phyloP scores from a whole-genome alignment of 1,139 yeast genomes.

The Spathaspora sp. region DNA sequence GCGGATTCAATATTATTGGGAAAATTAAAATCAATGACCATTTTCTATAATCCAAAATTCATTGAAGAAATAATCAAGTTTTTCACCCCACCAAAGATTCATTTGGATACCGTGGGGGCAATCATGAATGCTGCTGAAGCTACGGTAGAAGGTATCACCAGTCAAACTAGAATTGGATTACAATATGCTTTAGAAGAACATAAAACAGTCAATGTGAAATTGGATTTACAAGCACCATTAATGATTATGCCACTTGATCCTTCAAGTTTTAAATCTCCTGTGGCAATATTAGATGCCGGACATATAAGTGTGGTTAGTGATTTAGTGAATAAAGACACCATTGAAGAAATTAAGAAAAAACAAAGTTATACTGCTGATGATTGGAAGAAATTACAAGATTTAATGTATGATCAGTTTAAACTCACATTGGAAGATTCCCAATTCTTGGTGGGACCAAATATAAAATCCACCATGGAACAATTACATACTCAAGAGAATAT shows the following conservation, averaged over 20 bases:
- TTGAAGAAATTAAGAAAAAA: slow-evolving; percentile 70
- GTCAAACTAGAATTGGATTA: slow-evolving; percentile 88
- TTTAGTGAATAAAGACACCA: slow-evolving; percentile 67
- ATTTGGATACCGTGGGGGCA: slow-evolving; percentile 86
- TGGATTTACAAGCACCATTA: slow-evolving; percentile 92
- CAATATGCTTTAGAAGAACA: slow-evolving; percentile 94
- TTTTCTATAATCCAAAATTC: slow-evolving; percentile 81
- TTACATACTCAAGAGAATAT: slow-evolving; percentile 48
- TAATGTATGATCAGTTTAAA: slow-evolving; percentile 88
- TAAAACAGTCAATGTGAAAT: slow-evolving; percentile 78
- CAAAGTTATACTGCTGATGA: slow-evolving; percentile 70
- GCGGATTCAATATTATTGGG: slow-evolving; percentile 80
- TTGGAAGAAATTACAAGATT: slow-evolving; percentile 65
- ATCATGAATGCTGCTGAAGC: slow-evolving; percentile 95
- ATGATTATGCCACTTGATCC: slow-evolving; percentile 88
- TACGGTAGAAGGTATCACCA: slow-evolving; percentile 85
- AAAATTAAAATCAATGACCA: slow-evolving; percentile 81
- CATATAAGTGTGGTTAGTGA: slow-evolving; percentile 85
- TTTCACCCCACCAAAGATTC: slow-evolving; percentile 84
- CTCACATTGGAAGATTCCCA: slow-evolving; percentile 84
- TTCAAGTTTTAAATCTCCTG: slow-evolving; percentile 77
- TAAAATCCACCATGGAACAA: slow-evolving; percentile 73
- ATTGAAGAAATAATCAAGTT: slow-evolving; percentile 72
- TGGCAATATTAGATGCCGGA: slow-evolving; percentile 94
- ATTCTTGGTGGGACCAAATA: slow-evolving; percentile 79